phyloP scores from a whole-genome alignment of 1,284 basidiomycete genomes.

The Irpex sp. region DNA sequence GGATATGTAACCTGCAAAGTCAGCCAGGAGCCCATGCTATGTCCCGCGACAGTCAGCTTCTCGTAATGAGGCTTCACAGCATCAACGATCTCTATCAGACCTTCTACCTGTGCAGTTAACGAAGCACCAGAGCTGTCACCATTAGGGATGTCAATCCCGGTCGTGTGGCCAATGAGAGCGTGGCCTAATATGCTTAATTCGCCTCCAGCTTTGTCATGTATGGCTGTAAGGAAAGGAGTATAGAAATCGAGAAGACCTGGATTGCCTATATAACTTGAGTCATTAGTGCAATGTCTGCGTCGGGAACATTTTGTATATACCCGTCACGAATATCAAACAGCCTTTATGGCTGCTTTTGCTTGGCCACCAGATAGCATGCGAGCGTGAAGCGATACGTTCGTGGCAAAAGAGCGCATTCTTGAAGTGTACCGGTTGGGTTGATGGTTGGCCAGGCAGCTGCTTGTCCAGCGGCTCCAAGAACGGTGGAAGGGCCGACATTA shows the following conservation, averaged over 20 bases:
- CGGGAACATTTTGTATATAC: constrained; percentile 22
- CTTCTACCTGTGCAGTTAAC: constrained; percentile 45
- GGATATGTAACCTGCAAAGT: constrained; percentile 41
- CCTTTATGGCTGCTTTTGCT: constrained; percentile 26
- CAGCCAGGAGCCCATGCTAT: constrained; percentile 63
- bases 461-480: constrained; percentile 13
- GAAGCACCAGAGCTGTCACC: constrained; percentile 23
- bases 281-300: background rate
- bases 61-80: constrained; percentile 32
- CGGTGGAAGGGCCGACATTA: constrained; percentile 9
- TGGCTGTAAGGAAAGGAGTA: constrained; percentile 45
- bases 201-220: constrained; percentile 34
- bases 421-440: constrained; percentile 11
- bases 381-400: constrained; percentile 17
- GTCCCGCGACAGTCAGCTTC: constrained; percentile 47
- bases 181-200: constrained; percentile 48
- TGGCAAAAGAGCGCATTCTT: constrained; percentile 16
- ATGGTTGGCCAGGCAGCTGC: constrained; percentile 5
- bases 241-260: constrained; percentile 61
- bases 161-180: constrained; percentile 51
- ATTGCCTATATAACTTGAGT: constrained; percentile 40
- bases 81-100: constrained; percentile 47
- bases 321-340: constrained; percentile 56
- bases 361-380: constrained; percentile 56
- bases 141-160: constrained; percentile 21